phyloP scores from a whole-genome alignment of 2,329 filamentous ascomycete species.

The Botrytis medusae region DNA sequence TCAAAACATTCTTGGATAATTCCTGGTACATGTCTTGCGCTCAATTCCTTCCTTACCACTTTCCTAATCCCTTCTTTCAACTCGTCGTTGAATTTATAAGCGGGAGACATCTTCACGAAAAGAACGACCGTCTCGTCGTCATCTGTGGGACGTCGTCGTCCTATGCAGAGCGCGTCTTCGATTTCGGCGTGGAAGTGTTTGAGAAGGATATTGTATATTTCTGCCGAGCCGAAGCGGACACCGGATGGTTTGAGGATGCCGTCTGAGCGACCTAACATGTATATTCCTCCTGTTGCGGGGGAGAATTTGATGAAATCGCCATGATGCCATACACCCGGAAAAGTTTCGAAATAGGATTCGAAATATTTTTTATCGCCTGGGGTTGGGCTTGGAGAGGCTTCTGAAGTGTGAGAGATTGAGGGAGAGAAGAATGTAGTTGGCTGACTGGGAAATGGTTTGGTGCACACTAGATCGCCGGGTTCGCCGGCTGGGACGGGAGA shows the following conservation, averaged over 20 bases:
- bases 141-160: conserved; percentile 57
- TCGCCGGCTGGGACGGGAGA: conserved; percentile 52
- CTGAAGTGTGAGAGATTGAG: not conserved
- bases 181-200: conserved; percentile 77
- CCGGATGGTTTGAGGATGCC: conserved; percentile 91
- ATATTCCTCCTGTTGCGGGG: conserved; percentile 69
- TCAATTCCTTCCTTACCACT: conserved; percentile 74
- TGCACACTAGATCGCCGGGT: conserved; percentile 86
- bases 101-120: conserved; percentile 72
- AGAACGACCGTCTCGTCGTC: conserved; percentile 61
- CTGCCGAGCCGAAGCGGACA: conserved; percentile 87
- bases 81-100: conserved; percentile 52
- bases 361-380: conserved; percentile 71
- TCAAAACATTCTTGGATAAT: conserved; percentile 74
- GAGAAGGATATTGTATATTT: conserved; percentile 94
- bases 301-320: conserved; percentile 84
- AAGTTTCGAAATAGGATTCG: conserved; percentile 84
- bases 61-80: conserved; percentile 64
- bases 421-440: conserved; percentile 77
- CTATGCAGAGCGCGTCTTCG: conserved; percentile 85
- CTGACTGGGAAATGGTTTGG: conserved; percentile 83
- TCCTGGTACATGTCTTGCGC: conserved; percentile 83
- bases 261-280: conserved; percentile 91
- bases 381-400: conserved; percentile 35
- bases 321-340: conserved; percentile 81